Base-by-base conservation (phyloP, 1,139 yeast genomes). In the Yamadazyma diddensiae region DNA sequence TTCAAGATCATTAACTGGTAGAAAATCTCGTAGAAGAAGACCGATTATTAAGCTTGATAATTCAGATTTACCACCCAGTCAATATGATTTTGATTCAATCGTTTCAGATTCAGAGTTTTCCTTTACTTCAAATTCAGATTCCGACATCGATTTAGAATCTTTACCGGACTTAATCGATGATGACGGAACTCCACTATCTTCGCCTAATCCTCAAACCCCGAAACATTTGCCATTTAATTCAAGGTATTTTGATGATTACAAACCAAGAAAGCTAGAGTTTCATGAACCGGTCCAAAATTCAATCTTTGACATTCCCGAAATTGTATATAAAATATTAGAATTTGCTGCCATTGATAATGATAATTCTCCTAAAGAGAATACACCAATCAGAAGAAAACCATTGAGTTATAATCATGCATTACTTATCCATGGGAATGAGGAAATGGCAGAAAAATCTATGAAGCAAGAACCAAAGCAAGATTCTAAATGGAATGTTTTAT, bases 221-320 rank as follows among this genome's bases (percentile, higher is more conserved):
- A 33, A 25, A 16, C 12, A 24, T 17, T 13, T 10, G 6, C 22
- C 20, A 12, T 18, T 30, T 4, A 28, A 30, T 9, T 13, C 19
- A 11, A 29, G 26, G 19, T 28, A 16, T 20, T 32, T 36, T 16
- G 39, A 36, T 7, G 34, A 36, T 13, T 28, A 29, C 17, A 28
- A 22, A 12, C 39, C 38, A 4, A 35, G 21, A 15, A 31, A 26
- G 17, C 24, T 31, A 20, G 20, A 13, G 15, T 28, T 32, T 16
- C 15, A 22, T 11, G 15, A 22, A n/a, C 25, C 6, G 15, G 9
- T 5, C 10, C 25, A 15, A 17, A 28, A 75, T 71, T 36, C 60
- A 64, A 82, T 87, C 5, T 82, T 87, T 49, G 67, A 68, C 32
- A 78, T 82, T 13, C 95, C 96, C 0, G 96, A 88, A 54, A 80